Evolutionary conservation across 192 early-diverging fungal species (phyloP), one percentile per base, ranked within the genome.

Genomic region (Backusella sp.): DNA sequence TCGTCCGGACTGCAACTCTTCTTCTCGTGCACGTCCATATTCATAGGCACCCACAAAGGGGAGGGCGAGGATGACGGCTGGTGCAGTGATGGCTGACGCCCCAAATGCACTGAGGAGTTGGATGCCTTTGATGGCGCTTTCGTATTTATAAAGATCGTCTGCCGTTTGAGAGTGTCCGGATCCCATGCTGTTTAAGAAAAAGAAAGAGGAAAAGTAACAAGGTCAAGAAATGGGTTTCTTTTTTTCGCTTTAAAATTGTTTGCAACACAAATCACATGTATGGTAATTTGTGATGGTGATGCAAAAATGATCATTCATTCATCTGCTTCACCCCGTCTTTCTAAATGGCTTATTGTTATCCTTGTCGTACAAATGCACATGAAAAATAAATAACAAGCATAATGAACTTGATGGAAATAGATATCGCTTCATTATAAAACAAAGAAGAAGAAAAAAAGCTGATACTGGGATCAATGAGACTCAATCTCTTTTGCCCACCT

Each of bases 41-140:
- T 72, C 68, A 19, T 70, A 79, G 9, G 78, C 73, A 34, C 69
- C 70, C 4, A 79, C 4, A n/a, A 79, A 53, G 19, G 78, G 78
- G 12, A 70, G 42, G 2, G 78, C 78, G 14, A 79, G 23, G 0
- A 79, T 75, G 3, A 70, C 68, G 7, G 69, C 52, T 9, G 78
- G 78, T 37, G 78, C 52, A 30, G 69, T 34, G 4, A 77, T 28
- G 0, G 66, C 32, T 0, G 73, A 36, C 0, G 41, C 21, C n/a
- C 68, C 66, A 4, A 72, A 32, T 21, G 62, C 66, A n/a, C 78
- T 74, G 3, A 72, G 37, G 5, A 56, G 26, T 21, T 77, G 70
- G 19, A 53, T 15, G 28, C 76, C 76, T 28, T 71, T 41, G 14
- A 72, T 77, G 23, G 76, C 70, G 19, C 69, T 46, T 66, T 72